Evolutionary conservation across 2,329 filamentous ascomycete genomes (phyloP).

Genomic region (Monascus ruber): DNA sequence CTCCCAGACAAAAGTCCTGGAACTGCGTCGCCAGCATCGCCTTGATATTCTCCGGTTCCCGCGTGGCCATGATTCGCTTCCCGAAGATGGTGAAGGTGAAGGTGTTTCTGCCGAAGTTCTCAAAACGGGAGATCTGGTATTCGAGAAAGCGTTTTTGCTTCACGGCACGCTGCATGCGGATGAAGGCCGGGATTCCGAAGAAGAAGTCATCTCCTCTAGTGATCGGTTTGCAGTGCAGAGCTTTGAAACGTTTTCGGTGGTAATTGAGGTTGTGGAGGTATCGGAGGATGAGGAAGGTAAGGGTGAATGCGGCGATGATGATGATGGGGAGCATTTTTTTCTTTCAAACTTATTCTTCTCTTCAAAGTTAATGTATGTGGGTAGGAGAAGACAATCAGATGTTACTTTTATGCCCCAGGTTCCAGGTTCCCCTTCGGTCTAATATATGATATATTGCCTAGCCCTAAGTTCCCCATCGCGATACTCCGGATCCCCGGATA

Average conservation of each 20-base stretch:
- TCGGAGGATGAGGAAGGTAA: slow-evolving; percentile 12
- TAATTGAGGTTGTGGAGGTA: slow-evolving; percentile 11
- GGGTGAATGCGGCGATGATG: slow-evolving; percentile 10
- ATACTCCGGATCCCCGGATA: no score
- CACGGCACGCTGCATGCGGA: slow-evolving; percentile 12
- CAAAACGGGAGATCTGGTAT: slow-evolving; percentile 13
- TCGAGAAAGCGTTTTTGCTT: slow-evolving; percentile 21
- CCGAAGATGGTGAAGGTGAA: slow-evolving; percentile 13
- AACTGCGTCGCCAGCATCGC: slow-evolving; percentile 77
- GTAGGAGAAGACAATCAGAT: no score
- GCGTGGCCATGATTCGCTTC: slow-evolving; percentile 15
- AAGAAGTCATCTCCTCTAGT: slow-evolving; percentile 4
- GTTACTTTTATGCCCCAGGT: no score
- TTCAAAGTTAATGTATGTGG: no score
- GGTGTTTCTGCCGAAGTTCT: slow-evolving; percentile 12
- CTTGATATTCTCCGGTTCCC: slow-evolving; percentile 57
- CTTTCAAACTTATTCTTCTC: not conserved
- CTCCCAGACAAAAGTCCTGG: slow-evolving; percentile 67
- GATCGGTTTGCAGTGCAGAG: slow-evolving; percentile 15
- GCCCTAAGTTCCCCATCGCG: no score
- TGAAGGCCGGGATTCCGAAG: slow-evolving; percentile 16
- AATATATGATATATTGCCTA: no score
- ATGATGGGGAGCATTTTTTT: slow-evolving; percentile 13
- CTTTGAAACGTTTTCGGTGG: slow-evolving; percentile 14
- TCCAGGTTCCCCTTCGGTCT: no score